Evolutionary conservation across 2,329 filamentous ascomycete genomes (phyloP).

Genomic region (Keithomyces neogunnii): DNA sequence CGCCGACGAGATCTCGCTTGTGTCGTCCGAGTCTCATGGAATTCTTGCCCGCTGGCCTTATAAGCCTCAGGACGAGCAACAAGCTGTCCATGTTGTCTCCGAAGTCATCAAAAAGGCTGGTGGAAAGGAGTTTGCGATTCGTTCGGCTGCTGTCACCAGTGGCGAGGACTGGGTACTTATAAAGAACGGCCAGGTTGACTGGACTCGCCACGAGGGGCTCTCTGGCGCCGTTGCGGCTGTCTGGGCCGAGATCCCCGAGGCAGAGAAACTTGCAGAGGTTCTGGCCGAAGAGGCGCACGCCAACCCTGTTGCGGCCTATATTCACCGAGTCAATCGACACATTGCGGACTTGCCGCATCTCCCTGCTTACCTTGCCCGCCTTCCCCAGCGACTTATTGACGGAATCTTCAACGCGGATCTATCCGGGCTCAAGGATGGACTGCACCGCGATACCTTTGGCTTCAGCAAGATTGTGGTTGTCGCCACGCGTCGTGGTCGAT

Average conservation of each 20-base stretch:
- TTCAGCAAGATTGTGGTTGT: constrained; percentile 80
- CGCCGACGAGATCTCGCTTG: constrained; percentile 61
- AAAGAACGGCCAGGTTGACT: constrained; percentile 71
- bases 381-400: constrained; percentile 61
- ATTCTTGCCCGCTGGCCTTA: constrained; percentile 67
- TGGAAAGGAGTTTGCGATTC: constrained; percentile 61
- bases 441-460: constrained; percentile 70
- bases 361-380: constrained; percentile 60
- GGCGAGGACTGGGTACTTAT: constrained; percentile 73
- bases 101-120: constrained; percentile 71
- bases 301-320: constrained; percentile 71
- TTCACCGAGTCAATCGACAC: constrained; percentile 80
- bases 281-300: constrained; percentile 81
- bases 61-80: constrained; percentile 32
- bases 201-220: constrained; percentile 76
- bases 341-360: constrained; percentile 67
- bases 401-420: constrained; percentile 53
- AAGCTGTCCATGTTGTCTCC: constrained; percentile 60
- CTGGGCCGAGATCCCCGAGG: constrained; percentile 69
- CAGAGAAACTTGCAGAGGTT: constrained; percentile 67
- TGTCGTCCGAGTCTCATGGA: constrained; percentile 70
- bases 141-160: constrained; percentile 62
- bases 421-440: constrained; percentile 31
- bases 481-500: constrained; percentile 67
- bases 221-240: constrained; percentile 70